Conservation (phyloP, 2,329 filamentous ascomycete species). For the Neopestalotiopsis clavispora region DNA sequence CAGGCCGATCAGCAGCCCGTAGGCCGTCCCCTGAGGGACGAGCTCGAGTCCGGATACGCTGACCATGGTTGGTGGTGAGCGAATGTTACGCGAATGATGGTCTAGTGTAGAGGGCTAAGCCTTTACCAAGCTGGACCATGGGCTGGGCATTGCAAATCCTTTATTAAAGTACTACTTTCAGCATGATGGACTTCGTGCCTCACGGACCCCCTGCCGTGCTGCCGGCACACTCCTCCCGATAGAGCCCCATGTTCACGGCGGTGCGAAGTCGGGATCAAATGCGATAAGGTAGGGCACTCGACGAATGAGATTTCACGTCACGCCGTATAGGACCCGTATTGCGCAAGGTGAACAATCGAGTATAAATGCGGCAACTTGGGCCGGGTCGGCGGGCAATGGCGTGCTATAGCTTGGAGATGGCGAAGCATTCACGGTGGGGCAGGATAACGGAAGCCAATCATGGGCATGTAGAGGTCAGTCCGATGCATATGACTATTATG, state of each 20-base stretch:
- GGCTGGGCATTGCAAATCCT: neutral
- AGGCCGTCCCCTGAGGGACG: conserved; percentile 41
- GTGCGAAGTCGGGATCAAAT: conserved; percentile 12
- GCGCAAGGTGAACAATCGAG: conserved; percentile 18
- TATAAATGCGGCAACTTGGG: neutral
- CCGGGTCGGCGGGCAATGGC: conserved; percentile 6
- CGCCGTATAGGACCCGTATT: conserved; percentile 24
- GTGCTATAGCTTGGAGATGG: conserved; percentile 13
- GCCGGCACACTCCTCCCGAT: neutral
- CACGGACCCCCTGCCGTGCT: neutral
- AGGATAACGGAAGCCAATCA: neutral
- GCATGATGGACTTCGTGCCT: neutral
- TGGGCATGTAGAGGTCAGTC: neutral
- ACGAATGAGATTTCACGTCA: conserved; percentile 22
- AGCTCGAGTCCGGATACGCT: conserved; percentile 23
- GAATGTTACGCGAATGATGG: neutral
- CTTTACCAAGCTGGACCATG: neutral
- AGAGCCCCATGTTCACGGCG: neutral
- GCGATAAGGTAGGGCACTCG: conserved; percentile 6
- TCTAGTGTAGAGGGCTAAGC: neutral
- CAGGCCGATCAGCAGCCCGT: conserved; percentile 54
- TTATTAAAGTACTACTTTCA: neutral
- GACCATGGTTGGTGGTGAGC: neutral
- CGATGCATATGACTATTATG: neutral
- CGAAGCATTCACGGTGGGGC: conserved; percentile 12